A percentile compares a stretch with the other conserved stretches of the same genome.
Evolutionary conservation across 352 stramenopile genomes (phyloP).

Genomic region (Phytophthora cajani): DNA sequence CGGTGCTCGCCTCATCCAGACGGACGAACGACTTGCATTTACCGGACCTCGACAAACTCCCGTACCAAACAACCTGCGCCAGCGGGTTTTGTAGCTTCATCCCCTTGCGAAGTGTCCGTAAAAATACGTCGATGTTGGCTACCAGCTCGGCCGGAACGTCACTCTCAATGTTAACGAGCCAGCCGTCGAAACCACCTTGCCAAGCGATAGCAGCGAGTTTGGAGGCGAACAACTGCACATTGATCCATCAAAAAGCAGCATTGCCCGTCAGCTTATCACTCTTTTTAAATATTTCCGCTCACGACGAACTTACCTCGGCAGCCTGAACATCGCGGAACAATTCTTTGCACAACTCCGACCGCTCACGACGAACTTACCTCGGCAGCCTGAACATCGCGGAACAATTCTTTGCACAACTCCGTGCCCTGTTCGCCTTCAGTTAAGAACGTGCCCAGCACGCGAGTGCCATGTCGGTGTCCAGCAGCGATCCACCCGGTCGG

Average conservation of each 20-base stretch:
- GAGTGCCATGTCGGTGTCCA: conserved; percentile 53
- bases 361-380: conserved; percentile 28
- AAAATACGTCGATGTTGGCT: conserved; percentile 42
- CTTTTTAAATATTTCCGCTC: not conserved
- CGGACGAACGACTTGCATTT: conserved; percentile 43
- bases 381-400: conserved; percentile 30
- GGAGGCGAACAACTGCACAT: conserved; percentile 34
- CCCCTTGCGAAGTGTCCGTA: conserved; percentile 32
- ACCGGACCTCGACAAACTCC: conserved; percentile 45
- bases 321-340: conserved; percentile 36
- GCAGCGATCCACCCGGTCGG: conserved; percentile 51
- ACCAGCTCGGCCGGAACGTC: conserved; percentile 36
- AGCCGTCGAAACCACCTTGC: conserved; percentile 61
- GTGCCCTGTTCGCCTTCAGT: conserved; percentile 48
- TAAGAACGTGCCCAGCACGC: conserved; percentile 56
- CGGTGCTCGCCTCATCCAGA: conserved; percentile 42
- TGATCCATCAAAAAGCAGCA: not conserved
- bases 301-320: conserved; percentile 33
- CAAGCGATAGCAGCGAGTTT: conserved; percentile 49
- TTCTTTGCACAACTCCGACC: conserved; percentile 28
- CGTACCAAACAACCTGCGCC: conserved; percentile 64
- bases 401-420: conserved; percentile 36
- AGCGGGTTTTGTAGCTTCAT: conserved; percentile 33
- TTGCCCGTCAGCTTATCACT: not conserved
- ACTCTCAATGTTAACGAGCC: conserved; percentile 74